phyloP scores from a whole-genome alignment of 2,329 filamentous ascomycete genomes.

The Colletotrichum godetiae region DNA sequence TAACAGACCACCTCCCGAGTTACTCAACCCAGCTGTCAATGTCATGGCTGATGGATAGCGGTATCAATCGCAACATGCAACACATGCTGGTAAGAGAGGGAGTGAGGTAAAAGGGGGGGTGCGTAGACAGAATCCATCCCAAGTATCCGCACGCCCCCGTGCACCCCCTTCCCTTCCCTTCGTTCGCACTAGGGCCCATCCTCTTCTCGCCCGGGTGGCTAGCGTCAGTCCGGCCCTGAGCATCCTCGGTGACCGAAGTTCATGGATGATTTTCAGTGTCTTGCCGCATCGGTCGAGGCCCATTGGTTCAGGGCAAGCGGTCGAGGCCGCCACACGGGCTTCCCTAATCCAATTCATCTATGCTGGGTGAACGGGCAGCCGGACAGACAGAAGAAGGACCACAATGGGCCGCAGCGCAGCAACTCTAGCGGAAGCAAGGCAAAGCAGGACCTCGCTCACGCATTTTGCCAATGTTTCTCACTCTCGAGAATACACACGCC shows the following conservation, averaged over 20 bases:
- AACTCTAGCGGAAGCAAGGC: constrained; percentile 20
- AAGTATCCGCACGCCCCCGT: constrained; percentile 39
- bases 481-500: background rate
- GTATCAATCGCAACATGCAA: constrained; percentile 37
- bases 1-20: constrained; percentile 34
- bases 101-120: constrained; percentile 32
- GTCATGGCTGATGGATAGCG: constrained; percentile 36
- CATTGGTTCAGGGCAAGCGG: constrained; percentile 36
- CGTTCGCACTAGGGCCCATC: constrained; percentile 24
- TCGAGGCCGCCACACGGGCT: constrained; percentile 34
- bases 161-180: constrained; percentile 34
- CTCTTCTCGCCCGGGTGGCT: constrained; percentile 37
- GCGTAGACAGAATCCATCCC: constrained; percentile 20
- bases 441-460: constrained; percentile 18
- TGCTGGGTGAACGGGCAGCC: constrained; percentile 27
- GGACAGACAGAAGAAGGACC: constrained; percentile 25
- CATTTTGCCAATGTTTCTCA: constrained; percentile 16
- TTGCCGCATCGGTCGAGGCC: constrained; percentile 47
- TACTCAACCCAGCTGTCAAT: constrained; percentile 40
- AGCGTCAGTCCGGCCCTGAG: constrained; percentile 49
- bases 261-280: constrained; percentile 49
- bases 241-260: constrained; percentile 58
- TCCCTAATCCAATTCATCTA: constrained; percentile 18
- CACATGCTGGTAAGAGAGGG: constrained; percentile 34
- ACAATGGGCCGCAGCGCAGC: constrained; percentile 6